Conservation (phyloP, 1,284 basidiomycete genomes). For the Veloporphyrellus conicus region DNA sequence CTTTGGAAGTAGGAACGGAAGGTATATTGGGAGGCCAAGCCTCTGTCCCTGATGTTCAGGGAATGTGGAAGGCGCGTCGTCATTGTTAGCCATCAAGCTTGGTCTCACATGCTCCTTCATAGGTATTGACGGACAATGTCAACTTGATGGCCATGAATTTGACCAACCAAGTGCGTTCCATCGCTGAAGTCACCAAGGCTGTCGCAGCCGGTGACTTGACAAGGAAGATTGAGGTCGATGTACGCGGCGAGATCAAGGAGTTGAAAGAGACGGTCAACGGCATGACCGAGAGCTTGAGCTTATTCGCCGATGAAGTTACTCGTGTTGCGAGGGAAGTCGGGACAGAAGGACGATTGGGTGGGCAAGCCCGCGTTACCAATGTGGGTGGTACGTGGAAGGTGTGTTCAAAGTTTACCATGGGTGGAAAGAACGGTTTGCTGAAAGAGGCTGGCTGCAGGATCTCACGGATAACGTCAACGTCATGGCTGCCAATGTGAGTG, state of each 20-base stretch:
- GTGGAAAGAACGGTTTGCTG: not conserved
- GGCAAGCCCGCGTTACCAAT: slow-evolving; percentile 83
- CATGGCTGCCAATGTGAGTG: slow-evolving; percentile 75
- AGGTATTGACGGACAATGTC: slow-evolving; percentile 74
- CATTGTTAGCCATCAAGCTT: not conserved
- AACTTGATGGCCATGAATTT: slow-evolving; percentile 91
- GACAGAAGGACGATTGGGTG: slow-evolving; percentile 84
- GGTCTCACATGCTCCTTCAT: slow-evolving; percentile 3
- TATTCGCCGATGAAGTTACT: slow-evolving; percentile 88
- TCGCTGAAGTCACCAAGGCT: slow-evolving; percentile 83
- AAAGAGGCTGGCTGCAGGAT: slow-evolving; percentile 42
- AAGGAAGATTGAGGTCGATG: slow-evolving; percentile 86
- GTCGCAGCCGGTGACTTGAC: slow-evolving; percentile 87
- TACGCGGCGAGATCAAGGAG: slow-evolving; percentile 87
- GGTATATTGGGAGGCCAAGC: slow-evolving; percentile 96
- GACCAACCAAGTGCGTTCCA: slow-evolving; percentile 88
- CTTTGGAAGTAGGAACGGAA: slow-evolving; percentile 90
- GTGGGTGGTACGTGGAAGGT: slow-evolving; percentile 97
- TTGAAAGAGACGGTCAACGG: slow-evolving; percentile 84
- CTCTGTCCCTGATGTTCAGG: slow-evolving; percentile 80
- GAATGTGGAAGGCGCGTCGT: slow-evolving; percentile 78
- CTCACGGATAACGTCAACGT: slow-evolving; percentile 93
- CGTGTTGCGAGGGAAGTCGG: slow-evolving; percentile 87
- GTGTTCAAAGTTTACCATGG: slow-evolving; percentile 33
- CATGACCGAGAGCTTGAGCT: slow-evolving; percentile 84